Base-by-base conservation (phyloP, 768 basidiomycete genomes). In the Podaxis rugospora region DNA sequence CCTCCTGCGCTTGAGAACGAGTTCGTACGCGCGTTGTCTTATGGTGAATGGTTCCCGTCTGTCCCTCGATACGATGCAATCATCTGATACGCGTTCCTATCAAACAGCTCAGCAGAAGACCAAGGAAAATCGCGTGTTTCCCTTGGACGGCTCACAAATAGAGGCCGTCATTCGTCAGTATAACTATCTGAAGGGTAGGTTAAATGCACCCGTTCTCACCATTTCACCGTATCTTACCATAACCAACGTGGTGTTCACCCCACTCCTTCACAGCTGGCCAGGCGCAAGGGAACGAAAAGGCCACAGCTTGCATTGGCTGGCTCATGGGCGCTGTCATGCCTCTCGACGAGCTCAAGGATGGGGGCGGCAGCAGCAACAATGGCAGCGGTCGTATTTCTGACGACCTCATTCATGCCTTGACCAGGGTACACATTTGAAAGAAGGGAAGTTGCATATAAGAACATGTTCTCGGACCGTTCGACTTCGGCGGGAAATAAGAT, bases 271-370 rank as follows among this genome's bases (percentile, higher is more conserved):
- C 54, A 78, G 76, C 35, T 35, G 66, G 67, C 21, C 73, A 74
- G 55, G 61, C 63, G 2, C 64, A 72, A 55, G 76, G 75, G 21
- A 67, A 61, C 42, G 13, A 63, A 59, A 70, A 68, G 42, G 68
- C 70, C 16, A 68, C 68, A 2, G 69, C 76, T 2, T 64, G 68
- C 13, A 66, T 80, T 6, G 74, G 69, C 4, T 80, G 78, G 78
- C 72, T 80, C 28, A 75, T 79, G 60, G 78, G 78, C 37, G 72
- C 69, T 35, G 74, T 78, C 7, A 77, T 80, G 77, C 78, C 78
- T 39, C 73, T 80, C 21, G 75, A 78, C 51, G 71, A 73, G 27
- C 53, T 61, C 25, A n/a, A 44, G 36, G 14, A 39, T 32, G 7
- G 32, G 32, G 32, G 32, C 7, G 32, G 32, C 40, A 64, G 73